Percentiles rank a stretch among this genome's conserved stretches.
These are phyloP conservation scores for Platanthera zijinensis DNA, from an alignment of 106 monocot species.

Conservation along the genomic window DNA sequence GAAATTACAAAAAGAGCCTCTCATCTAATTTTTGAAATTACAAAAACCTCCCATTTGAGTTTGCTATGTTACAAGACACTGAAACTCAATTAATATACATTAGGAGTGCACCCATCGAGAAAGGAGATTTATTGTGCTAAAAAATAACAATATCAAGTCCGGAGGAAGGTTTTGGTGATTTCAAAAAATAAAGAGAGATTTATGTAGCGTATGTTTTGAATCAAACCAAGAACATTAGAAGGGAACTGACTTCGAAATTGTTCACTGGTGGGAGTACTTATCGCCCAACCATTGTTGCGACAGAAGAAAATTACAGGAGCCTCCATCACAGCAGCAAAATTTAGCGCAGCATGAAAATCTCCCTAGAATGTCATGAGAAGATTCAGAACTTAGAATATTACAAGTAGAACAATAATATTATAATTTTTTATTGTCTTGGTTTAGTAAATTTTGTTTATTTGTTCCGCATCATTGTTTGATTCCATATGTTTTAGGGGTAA, in stretches of 20 bases:
- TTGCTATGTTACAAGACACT: too few species aligned
- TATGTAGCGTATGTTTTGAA: neutral
- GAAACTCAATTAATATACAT: too few species aligned
- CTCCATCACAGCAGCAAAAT: constrained; percentile 94
- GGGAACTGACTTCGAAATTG: constrained; percentile 64
- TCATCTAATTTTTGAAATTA: too few species aligned
- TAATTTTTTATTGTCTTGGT: neutral
- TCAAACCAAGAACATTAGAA: neutral
- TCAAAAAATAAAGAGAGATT: too few species aligned
- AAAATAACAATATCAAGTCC: too few species aligned
- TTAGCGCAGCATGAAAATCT: constrained; percentile 92
- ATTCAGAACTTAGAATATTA: neutral
- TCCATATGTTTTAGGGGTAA: too few species aligned
- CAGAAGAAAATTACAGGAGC: constrained; percentile 85
- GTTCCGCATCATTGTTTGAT: neutral
- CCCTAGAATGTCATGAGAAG: constrained; percentile 35
- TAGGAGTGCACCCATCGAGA: too few species aligned
- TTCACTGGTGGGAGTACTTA: constrained; percentile 87
- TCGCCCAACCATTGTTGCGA: constrained; percentile 96
- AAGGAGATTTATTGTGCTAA: too few species aligned
- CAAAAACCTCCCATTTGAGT: too few species aligned
- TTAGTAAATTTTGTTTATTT: too few species aligned
- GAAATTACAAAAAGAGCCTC: too few species aligned
- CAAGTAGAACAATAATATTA: neutral
- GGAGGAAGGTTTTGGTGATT: too few species aligned